Evolutionary conservation across 148 eudicot genomes (phyloP).

Genomic region (Dianthus caryophyllus): DNA sequence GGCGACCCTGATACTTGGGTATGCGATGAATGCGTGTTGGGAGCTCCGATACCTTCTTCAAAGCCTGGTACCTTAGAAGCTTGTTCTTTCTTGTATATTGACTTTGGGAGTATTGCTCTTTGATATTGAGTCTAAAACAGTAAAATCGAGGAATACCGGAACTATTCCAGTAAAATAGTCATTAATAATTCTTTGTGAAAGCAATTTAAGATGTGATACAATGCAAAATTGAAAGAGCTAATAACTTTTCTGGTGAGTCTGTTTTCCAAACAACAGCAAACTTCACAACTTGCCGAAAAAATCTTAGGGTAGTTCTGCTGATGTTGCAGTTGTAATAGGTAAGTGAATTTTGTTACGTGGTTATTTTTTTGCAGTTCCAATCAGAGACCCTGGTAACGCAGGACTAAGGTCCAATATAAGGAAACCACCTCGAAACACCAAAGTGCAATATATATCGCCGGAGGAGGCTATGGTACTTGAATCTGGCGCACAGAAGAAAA

Average conservation of each 20-base stretch:
- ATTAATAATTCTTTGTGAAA: too few relatives aligned
- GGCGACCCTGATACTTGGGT: conserved; percentile 21
- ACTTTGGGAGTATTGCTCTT: background rate
- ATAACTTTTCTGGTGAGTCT: background rate
- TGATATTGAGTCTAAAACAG: background rate
- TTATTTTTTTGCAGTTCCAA: conserved; percentile 20
- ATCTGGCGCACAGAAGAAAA: conserved; percentile 17
- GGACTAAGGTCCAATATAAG: conserved; percentile 1
- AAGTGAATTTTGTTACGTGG: too few relatives aligned
- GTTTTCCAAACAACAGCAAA: background rate
- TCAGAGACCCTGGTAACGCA: conserved; percentile 10
- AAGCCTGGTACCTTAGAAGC: conserved; percentile 15
- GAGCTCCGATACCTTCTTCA: conserved; percentile 5
- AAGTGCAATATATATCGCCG: conserved; percentile 17
- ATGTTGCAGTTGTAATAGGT: too few relatives aligned
- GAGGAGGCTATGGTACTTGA: conserved; percentile 17
- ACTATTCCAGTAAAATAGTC: background rate
- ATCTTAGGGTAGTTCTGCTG: too few relatives aligned
- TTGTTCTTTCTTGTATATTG: background rate
- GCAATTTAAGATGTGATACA: too few relatives aligned
- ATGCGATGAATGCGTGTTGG: conserved; percentile 24
- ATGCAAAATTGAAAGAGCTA: background rate
- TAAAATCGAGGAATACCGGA: background rate
- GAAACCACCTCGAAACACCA: conserved; percentile 23
- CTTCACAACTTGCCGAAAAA: too few relatives aligned